These are phyloP conservation scores for Sanghuangporus weigelae DNA, from an alignment of 1,284 basidiomycete genomes.

Conservation along the genomic window DNA sequence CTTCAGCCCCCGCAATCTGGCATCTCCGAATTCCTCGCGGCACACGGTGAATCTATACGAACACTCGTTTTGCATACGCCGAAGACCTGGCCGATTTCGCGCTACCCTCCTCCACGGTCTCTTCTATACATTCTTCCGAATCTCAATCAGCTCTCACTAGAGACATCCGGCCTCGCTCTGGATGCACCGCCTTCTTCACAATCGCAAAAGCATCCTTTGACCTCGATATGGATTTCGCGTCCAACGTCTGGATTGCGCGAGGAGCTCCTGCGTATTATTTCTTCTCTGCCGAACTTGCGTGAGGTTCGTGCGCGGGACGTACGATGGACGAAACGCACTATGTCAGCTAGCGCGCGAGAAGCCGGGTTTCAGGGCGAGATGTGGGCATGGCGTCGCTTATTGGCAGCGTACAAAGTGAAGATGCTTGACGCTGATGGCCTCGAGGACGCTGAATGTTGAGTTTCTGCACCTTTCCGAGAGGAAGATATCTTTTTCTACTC, in stretches of 20 bases:
- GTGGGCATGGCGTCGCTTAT: conserved; percentile 59
- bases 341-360: conserved; percentile 56
- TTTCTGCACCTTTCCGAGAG: not conserved
- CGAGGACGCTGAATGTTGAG: not conserved
- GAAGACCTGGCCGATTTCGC: conserved; percentile 62
- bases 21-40: conserved; percentile 53
- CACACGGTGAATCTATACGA: conserved; percentile 56
- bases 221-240: conserved; percentile 66
- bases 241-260: conserved; percentile 53
- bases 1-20: conserved; percentile 51
- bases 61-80: conserved; percentile 66
- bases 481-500: not conserved
- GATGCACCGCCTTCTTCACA: conserved; percentile 23
- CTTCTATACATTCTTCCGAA: conserved; percentile 52
- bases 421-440: conserved; percentile 55
- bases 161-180: conserved; percentile 27
- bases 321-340: conserved; percentile 62
- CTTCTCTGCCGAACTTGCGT: conserved; percentile 48
- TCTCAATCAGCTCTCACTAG: conserved; percentile 61
- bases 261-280: conserved; percentile 49
- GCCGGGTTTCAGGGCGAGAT: conserved; percentile 76
- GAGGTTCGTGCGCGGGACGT: conserved; percentile 61
- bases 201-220: conserved; percentile 40
- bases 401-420: conserved; percentile 49
- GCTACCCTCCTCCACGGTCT: conserved; percentile 49